These are phyloP conservation scores for Domatiomyces catenatus DNA, from an alignment of 2,329 filamentous ascomycete genomes.

Conservation along the genomic window DNA sequence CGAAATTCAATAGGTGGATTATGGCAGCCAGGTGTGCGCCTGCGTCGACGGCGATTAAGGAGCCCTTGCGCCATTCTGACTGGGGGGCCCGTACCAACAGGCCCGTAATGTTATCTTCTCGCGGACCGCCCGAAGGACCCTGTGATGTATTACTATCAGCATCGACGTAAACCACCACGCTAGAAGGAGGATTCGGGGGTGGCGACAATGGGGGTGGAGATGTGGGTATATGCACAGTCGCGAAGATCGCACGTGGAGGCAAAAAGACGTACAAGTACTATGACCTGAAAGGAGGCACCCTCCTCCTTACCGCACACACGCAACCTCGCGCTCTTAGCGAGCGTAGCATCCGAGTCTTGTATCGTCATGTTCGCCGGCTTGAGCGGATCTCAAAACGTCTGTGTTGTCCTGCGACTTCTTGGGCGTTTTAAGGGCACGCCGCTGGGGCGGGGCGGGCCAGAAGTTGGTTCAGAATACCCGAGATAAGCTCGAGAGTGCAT, in stretches of 20 bases:
- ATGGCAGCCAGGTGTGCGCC: conserved; percentile 82
- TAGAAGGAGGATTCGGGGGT: background rate
- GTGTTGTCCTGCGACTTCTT: background rate
- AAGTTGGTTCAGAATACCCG: background rate
- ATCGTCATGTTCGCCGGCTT: conserved; percentile 3
- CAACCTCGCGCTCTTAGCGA: conserved; percentile 6
- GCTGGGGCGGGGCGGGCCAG: too few relatives aligned
- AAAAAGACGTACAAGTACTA: conserved; percentile 49
- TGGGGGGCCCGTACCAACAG: conserved; percentile 72
- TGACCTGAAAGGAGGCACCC: conserved; percentile 50
- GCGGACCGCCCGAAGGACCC: conserved; percentile 80
- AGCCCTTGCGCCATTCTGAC: conserved; percentile 65
- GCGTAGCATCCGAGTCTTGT: conserved; percentile 8
- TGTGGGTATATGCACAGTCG: background rate
- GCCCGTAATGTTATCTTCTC: conserved; percentile 78
- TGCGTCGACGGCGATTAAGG: conserved; percentile 81
- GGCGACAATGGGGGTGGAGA: background rate
- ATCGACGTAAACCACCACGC: background rate
- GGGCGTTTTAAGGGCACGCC: background rate
- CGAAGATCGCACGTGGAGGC: background rate
- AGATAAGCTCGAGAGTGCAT: background rate
- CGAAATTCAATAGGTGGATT: conserved; percentile 55
- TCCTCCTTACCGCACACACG: conserved; percentile 17
- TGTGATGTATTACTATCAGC: conserved; percentile 23
- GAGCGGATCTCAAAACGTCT: background rate